Evolutionary conservation across 352 stramenopile species (phyloP), one percentile per base, ranked within the genome.

Genomic region (Phytopythium ostracodes): DNA sequence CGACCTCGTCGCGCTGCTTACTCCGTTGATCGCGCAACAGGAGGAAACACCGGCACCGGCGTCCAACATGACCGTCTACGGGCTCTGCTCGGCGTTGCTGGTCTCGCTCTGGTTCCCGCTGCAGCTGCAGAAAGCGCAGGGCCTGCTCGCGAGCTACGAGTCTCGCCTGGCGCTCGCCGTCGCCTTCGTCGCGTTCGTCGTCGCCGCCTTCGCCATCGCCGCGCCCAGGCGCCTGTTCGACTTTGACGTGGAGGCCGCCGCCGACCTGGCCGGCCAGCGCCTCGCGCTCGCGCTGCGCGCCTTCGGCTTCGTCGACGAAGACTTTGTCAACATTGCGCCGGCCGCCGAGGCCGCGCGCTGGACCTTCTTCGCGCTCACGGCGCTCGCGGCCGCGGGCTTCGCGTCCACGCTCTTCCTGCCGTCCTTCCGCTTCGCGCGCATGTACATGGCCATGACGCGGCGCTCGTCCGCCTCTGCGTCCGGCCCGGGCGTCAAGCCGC

Each of bases 81-180:
- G 79, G 4, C 77, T 91, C 44, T 56, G 87, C 49, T 84, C 77
- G 43, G 76, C 76, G 44, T 67, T 93, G 56, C 64, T 91, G 35
- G 70, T 93, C 43, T 73, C 77, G 18, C 60, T 93, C 20, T 90
- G 81, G 75, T 91, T 93, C 65, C 84, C 84, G 6, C 60, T 93
- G 38, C 79, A 90, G 60, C 72, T 93, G 56, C 82, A 89, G 60
- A 81, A 88, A 49, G 80, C 75, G 5, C 84, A 92, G 38, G 81
- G 81, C 0, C 73, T 64, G 63, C 61, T 84, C 14, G 66, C 64
- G 11, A 75, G 72, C 55, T 89, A 90, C 63, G 84, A 93, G 56
- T 67, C 84, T 18, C 70, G 77, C 2, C 65, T 93, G 46, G 78
- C 79, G 17, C 49, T 91, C 27, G 71, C 70, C 25, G 53, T 91